Conservation (phyloP, 108 stramenopile species). For the Cylindrotheca fusiformis region DNA sequence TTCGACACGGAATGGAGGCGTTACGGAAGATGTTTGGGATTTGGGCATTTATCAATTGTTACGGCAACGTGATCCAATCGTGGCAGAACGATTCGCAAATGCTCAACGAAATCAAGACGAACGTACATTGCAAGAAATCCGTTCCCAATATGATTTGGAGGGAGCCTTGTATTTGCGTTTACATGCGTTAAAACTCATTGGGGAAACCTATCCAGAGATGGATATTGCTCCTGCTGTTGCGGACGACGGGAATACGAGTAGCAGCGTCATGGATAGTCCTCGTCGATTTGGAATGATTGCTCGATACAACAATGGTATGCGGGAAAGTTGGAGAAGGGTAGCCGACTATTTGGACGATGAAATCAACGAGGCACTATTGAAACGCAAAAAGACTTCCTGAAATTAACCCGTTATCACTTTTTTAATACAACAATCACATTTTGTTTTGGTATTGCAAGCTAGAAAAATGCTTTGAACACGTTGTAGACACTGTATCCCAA, state of each 20-base stretch:
- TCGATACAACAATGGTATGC: neutral
- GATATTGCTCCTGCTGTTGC: neutral
- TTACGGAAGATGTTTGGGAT: conserved; percentile 32
- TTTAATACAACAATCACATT: neutral
- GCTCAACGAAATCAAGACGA: conserved; percentile 1
- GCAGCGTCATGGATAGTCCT: neutral
- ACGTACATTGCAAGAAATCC: neutral
- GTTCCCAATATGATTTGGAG: neutral
- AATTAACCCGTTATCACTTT: neutral
- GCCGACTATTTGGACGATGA: neutral
- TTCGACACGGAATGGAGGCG: conserved; percentile 17
- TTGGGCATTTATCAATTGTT: conserved; percentile 3
- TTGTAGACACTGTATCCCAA: conserved; percentile 33
- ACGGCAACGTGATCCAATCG: conserved; percentile 6
- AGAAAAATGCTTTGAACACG: conserved; percentile 30
- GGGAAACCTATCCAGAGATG: neutral
- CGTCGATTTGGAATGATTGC: conserved; percentile 1
- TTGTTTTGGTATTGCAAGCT: neutral
- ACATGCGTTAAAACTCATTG: neutral
- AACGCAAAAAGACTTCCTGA: neutral
- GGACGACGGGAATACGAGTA: conserved; percentile 2
- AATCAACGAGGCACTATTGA: neutral
- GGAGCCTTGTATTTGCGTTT: neutral
- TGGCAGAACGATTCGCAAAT: neutral
- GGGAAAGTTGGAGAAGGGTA: neutral